Conservation (phyloP, 495 filamentous ascomycete species). For the Physcia stellaris region DNA sequence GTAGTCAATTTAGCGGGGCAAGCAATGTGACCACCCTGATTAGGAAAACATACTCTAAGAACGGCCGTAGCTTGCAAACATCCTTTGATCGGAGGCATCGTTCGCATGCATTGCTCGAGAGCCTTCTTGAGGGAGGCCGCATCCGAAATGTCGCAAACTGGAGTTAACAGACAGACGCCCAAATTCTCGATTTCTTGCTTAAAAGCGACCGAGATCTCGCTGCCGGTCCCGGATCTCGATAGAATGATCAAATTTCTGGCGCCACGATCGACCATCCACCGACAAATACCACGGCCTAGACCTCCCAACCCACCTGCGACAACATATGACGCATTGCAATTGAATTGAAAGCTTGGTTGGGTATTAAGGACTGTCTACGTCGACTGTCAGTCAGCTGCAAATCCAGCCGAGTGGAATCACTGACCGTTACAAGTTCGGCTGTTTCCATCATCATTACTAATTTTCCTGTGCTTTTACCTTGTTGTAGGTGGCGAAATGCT, state of each 20-base stretch:
- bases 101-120: too few species aligned
- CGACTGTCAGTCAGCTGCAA: too few species aligned
- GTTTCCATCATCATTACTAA: too few species aligned
- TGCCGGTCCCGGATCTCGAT: background rate
- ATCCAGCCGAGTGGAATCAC: too few species aligned
- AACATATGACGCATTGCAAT: conserved; percentile 17
- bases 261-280: conserved; percentile 17
- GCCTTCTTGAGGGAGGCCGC: too few species aligned
- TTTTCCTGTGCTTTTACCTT: too few species aligned
- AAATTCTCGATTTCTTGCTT: background rate
- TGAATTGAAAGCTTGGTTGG: too few species aligned
- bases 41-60: conserved; percentile 11
- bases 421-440: too few species aligned
- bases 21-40: conserved; percentile 32
- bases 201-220: background rate
- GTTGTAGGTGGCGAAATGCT: too few species aligned
- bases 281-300: conserved; percentile 13
- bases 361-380: too few species aligned
- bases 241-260: conserved; percentile 20
- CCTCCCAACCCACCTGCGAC: conserved; percentile 22
- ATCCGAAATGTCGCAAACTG: conserved; percentile 30
- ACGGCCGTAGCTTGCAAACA: too few species aligned
- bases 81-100: too few species aligned
- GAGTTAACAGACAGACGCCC: conserved; percentile 12
- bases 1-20: conserved; percentile 35